These are phyloP conservation scores for Komagataella kurtzmanii DNA, from an alignment of 805 yeast species.

Conservation along the genomic window DNA sequence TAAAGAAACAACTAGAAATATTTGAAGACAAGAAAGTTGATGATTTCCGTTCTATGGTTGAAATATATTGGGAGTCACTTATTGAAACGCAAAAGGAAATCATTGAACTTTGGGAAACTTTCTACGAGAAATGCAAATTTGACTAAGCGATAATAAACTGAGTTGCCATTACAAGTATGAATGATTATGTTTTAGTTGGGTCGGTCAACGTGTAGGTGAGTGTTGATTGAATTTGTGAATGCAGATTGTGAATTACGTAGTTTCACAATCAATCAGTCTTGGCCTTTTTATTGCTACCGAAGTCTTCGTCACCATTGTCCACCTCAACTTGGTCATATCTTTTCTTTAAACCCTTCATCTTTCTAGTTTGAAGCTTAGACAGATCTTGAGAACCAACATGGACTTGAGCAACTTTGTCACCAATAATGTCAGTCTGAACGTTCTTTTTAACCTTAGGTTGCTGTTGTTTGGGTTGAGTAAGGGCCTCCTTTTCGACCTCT, in stretches of 20 bases:
- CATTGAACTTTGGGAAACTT: slow-evolving; percentile 80
- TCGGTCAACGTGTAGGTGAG: not conserved
- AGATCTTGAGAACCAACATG: slow-evolving; percentile 95
- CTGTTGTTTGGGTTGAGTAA: slow-evolving; percentile 66
- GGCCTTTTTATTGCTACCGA: slow-evolving; percentile 9
- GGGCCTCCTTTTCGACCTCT: slow-evolving; percentile 85
- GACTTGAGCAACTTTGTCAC: slow-evolving; percentile 93
- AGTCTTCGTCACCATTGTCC: slow-evolving; percentile 32
- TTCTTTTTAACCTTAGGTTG: slow-evolving; percentile 81
- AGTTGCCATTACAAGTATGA: not conserved
- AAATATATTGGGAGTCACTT: slow-evolving; percentile 78
- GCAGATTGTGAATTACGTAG: not conserved
- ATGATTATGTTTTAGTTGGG: not conserved
- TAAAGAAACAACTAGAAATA: slow-evolving; percentile 50
- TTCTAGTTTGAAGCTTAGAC: slow-evolving; percentile 82
- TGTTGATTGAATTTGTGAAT: not conserved
- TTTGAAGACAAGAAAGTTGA: slow-evolving; percentile 68
- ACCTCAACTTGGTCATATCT: slow-evolving; percentile 68
- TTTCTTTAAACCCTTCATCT: slow-evolving; percentile 94
- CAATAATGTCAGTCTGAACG: slow-evolving; percentile 74
- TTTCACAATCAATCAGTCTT: not conserved
- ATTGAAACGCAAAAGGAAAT: slow-evolving; percentile 90
- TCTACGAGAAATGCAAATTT: slow-evolving; percentile 43
- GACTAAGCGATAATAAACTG: slow-evolving; percentile 3
- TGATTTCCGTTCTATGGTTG: slow-evolving; percentile 83